phyloP scores from a whole-genome alignment of 441 rosid species.

The Omphalea diandra region DNA sequence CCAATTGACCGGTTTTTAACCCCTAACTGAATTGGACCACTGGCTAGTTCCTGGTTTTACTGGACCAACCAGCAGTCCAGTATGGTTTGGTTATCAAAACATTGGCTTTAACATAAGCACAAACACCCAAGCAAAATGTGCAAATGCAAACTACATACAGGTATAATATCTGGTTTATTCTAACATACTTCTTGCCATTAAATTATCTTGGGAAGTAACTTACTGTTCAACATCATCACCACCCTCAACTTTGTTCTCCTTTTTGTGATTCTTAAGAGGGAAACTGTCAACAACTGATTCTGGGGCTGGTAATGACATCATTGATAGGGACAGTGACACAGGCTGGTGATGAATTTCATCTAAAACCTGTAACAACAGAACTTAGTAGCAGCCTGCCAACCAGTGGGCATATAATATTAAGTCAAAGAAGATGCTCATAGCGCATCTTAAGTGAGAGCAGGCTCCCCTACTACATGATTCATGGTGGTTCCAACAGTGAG shows the following conservation, averaged over 20 bases:
- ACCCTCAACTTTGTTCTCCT: slow-evolving; percentile 26
- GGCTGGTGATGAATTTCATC: slow-evolving; percentile 76
- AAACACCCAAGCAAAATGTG: neutral
- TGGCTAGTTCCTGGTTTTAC: too few species aligned
- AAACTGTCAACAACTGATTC: slow-evolving; percentile 67
- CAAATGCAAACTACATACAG: neutral
- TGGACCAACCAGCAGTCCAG: too few species aligned
- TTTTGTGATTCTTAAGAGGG: slow-evolving; percentile 57
- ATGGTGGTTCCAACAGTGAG: too few species aligned
- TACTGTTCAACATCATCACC: slow-evolving; percentile 52
- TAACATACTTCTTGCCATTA: neutral
- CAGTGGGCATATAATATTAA: too few species aligned
- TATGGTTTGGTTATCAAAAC: neutral
- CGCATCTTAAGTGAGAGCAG: too few species aligned
- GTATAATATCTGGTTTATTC: neutral
- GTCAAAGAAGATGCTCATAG: too few species aligned
- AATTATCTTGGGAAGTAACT: slow-evolving; percentile 26
- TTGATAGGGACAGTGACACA: slow-evolving; percentile 48
- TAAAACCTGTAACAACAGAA: slow-evolving; percentile 52
- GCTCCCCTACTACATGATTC: too few species aligned
- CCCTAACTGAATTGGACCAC: too few species aligned
- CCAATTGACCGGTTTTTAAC: too few species aligned
- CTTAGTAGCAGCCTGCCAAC: neutral
- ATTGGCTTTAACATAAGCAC: neutral
- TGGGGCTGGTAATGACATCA: slow-evolving; percentile 55